Conservation (phyloP, 345 rosid species). For the Kernera saxatilis region DNA sequence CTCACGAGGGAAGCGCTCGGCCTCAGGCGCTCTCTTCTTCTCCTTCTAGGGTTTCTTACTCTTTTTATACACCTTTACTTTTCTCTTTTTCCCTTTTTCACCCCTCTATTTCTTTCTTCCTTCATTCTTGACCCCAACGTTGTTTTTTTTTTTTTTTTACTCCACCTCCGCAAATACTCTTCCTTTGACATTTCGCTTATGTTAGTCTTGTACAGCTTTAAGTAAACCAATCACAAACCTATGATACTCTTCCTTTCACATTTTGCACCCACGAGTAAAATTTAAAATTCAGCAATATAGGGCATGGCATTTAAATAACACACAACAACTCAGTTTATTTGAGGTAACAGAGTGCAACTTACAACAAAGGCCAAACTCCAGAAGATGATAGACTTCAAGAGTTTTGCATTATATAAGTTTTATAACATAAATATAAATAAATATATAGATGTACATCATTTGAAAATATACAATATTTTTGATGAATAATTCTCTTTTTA, state of each 20-base stretch:
- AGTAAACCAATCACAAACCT: too few species aligned
- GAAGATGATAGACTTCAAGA: conserved; percentile 19
- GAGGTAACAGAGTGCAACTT: conserved; percentile 10
- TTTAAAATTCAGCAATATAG: background rate
- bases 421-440: background rate
- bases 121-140: background rate
- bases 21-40: conserved; percentile 26
- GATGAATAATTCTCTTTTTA: background rate
- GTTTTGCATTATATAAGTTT: conserved; percentile 5
- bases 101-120: background rate
- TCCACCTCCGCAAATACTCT: too few species aligned
- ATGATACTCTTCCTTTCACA: too few species aligned
- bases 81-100: background rate
- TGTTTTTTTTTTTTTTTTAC: too few species aligned
- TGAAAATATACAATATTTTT: conserved; percentile 15
- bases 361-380: conserved; percentile 20
- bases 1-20: conserved; percentile 39
- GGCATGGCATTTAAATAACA: background rate
- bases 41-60: background rate
- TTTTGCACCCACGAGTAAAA: too few species aligned
- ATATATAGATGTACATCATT: background rate
- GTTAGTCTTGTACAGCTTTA: too few species aligned
- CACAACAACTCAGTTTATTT: background rate
- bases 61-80: background rate
- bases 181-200: too few species aligned